Evolutionary conservation across 2,329 filamentous ascomycete species (phyloP), one percentile per base, ranked within the genome.

Genomic region (Aspergillus amoenus): DNA sequence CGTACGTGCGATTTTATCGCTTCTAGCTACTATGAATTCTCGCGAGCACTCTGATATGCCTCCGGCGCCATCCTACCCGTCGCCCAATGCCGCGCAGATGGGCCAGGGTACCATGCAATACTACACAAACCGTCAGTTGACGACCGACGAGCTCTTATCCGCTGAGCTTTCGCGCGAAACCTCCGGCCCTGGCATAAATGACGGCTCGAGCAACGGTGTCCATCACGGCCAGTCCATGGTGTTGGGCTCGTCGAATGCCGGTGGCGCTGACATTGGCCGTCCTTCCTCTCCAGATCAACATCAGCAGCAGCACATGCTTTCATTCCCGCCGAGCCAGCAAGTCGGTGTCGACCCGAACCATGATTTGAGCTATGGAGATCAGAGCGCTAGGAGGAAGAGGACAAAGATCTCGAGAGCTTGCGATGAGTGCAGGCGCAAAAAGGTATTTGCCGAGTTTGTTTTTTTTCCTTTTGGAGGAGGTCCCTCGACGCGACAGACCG

Each of bases 381-480:
- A 81, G 57, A 85, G 86, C 11, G 84, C 87, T 13, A 88, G 88
- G 0, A 81, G 88, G 61, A 94, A 94, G 72, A 82, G 91, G 58
- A 90, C 88, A 5, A 96, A 96, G 73, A 91, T 94, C 5, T 95
- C 91, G 11, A 84, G 91, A 39, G 92, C 91, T 2, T 96, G 91
- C 67, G 91, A 96, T 69, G 91, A 95, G 70, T 96, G 91, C 70
- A 83, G 92, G 43, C 84, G 91, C 55, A 95, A 95, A 75, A 95
- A 93, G 79, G 81, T 82, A 70, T 51, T 58, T 63, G 57, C 55
- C 53, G 34, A 46, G 13, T 24, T 60, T 41, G 52, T 64, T 52
- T 58, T 30, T 53, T 58, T 44, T 54, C 43, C 53, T 50, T 48
- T 51, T 32, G 50, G 59, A 27, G 24, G 21, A 24, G 9, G 27